Base-by-base conservation (phyloP, 345 rosid species). In the Boechera divaricarpa region DNA sequence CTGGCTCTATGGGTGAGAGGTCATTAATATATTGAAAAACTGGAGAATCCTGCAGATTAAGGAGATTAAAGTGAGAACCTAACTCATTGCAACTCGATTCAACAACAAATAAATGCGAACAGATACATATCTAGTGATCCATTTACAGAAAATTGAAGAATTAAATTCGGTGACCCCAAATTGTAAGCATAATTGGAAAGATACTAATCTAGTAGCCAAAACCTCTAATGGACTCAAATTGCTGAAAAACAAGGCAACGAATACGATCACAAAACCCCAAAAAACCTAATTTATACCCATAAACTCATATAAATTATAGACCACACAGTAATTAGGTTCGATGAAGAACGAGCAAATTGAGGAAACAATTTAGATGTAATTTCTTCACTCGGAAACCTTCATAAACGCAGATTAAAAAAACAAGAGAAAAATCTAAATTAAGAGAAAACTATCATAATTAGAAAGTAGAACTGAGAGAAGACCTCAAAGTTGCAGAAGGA, bases 21-120 rank as follows among this genome's bases (percentile, higher is more conserved):
- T 73, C 87, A 74, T 76, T 85, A 16, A 90, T 90, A 80, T 82
- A 90, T 67, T 85, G 85, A 73, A 87, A 90, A 15, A 88, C 88
- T 3, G 91, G 96, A 63, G 96, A 90, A 82, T 86, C 86, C 96
- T 90, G 86, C 85, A 83, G 0, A 16, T 45, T 16, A 38, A 75
- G 65, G 21, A 60, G 18, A 15, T 67, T 29, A 31, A 33, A 8
- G 26, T 35, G 49, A 38, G 48, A 60, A 35, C 56, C 42, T 10
- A 44, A 58, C 57, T 47, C 57, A 53, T 36, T 67, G 33, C 7
- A 15, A 38, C 65, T 61, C 48, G 5, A 11, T 38, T 32, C 7
- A 38, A 26, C 60, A 49, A 42, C 32, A 31, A 28, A 49, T 21
- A 35, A 56, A 10, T 48, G 24, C 24, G 58, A 66, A 7, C 10